Evolutionary conservation across 345 rosid genomes (phyloP), one percentile per base, ranked within the genome.

Genomic region (Brassica juncea): DNA sequence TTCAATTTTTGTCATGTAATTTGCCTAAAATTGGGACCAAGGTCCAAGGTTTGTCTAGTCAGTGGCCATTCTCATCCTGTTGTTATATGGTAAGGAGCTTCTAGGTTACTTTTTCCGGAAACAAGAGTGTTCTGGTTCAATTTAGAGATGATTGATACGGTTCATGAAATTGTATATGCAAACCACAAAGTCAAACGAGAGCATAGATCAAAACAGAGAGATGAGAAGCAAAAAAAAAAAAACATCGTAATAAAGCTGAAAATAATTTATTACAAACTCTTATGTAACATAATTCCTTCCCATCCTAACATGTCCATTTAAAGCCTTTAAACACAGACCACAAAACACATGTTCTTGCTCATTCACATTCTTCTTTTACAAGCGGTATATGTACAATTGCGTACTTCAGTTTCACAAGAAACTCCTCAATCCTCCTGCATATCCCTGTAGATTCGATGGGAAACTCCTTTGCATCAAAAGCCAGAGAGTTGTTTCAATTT

Each of bases 361-460:
- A 66, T 66, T 72, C 23, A 3, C 77, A 60, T n/a, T 32, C 64
- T 60, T 67, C 27, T 47, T 49, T 60, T 60, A 61, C 74, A 60
- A 79, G 37, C 32, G 32, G 76, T 64, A 37, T 79, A 79, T 72
- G 55, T 72, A 79, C 82, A 79, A 72, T 19, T 66, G 19, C 8
- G 11, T 72, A 72, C 63, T 72, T 66, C 7, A 4, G 72, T 54
- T 54, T 52, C 81, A 77, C 71, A 25, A 21, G 37, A 61, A 47
- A 35, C 42, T 72, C 52, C 54, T 65, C 12, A 25, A 30, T 21
- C 80, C 57, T 12, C 80, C 39, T 12, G 8, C 32, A 8, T 23
- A 23, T 62, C 71, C 47, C 52, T 55, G 60, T 58, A 66, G 62
- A 58, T 57, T 58, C 73, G 1, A 57, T 4, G 6, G 31, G 31